phyloP scores from a whole-genome alignment of 441 rosid species.

The Cnidoscolus chayamansa region DNA sequence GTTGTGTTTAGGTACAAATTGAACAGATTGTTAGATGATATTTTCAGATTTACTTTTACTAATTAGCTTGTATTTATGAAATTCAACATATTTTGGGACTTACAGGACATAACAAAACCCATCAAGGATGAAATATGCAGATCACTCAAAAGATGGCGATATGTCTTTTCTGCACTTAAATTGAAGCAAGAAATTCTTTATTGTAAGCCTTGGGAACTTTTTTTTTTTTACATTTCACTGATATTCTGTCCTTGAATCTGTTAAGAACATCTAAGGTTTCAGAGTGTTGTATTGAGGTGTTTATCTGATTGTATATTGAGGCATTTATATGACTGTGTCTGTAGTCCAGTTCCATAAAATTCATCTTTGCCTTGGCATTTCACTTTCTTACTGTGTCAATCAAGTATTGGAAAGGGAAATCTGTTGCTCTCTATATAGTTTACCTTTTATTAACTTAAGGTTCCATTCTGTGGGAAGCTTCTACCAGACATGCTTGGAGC shows the following conservation, averaged over 20 bases:
- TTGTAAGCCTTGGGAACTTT: constrained; percentile 48
- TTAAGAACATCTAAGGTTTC: constrained; percentile 6
- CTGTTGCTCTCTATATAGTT: neutral
- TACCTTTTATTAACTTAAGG: neutral
- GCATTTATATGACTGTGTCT: neutral
- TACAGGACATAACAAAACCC: constrained; percentile 85
- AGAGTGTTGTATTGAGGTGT: neutral
- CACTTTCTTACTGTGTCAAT: neutral
- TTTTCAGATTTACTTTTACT: neutral
- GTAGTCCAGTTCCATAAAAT: neutral
- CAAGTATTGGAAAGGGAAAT: neutral
- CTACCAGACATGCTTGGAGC: neutral
- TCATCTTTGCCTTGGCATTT: neutral
- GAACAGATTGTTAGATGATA: neutral
- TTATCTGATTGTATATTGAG: no score
- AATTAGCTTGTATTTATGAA: neutral
- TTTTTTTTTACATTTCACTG: neutral
- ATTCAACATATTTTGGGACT: neutral
- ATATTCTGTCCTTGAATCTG: neutral
- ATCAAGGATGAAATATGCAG: constrained; percentile 74
- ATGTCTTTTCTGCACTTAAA: constrained; percentile 79
- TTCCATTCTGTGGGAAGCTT: neutral
- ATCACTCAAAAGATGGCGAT: constrained; percentile 76
- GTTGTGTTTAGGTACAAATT: neutral
- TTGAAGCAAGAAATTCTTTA: constrained; percentile 90